Evolutionary conservation across 305 asterid genomes (phyloP).

Genomic region (Fraxinus greggii): DNA sequence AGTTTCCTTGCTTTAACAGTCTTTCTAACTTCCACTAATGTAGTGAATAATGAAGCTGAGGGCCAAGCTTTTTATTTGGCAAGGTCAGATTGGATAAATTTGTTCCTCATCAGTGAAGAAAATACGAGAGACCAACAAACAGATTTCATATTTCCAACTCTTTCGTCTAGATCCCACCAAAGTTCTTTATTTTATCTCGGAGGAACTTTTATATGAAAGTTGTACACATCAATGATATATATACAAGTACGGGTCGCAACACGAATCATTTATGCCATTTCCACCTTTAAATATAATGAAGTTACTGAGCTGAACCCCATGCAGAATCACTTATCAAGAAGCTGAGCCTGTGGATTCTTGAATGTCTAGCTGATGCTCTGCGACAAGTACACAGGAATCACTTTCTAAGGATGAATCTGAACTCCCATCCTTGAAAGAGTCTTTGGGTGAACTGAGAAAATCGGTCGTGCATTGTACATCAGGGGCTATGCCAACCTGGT

Average conservation of each 20-base stretch:
- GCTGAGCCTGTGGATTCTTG: conserved; percentile 63
- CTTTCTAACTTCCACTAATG: too few species aligned
- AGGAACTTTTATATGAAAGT: not conserved
- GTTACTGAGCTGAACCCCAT: not conserved
- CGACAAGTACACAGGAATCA: conserved; percentile 82
- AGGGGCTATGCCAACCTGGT: conserved; percentile 85
- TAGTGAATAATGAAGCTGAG: too few species aligned
- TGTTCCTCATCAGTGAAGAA: too few species aligned
- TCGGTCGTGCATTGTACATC: conserved; percentile 78
- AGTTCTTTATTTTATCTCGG: not conserved
- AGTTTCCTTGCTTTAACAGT: too few species aligned
- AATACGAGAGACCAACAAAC: too few species aligned
- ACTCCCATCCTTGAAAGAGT: conserved; percentile 36
- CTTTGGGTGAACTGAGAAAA: conserved; percentile 52
- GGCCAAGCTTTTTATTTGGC: too few species aligned
- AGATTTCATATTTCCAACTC: too few species aligned
- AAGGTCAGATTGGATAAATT: too few species aligned
- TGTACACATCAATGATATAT: not conserved
- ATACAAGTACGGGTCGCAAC: conserved; percentile 6
- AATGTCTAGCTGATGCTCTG: conserved; percentile 78
- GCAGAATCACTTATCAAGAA: conserved; percentile 36
- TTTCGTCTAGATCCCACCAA: not conserved
- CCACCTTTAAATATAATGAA: not conserved
- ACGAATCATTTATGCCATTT: not conserved
- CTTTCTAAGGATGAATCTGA: conserved; percentile 54